Evolutionary conservation across 306 rosid genomes (phyloP).

Genomic region (Cercis canadensis): DNA sequence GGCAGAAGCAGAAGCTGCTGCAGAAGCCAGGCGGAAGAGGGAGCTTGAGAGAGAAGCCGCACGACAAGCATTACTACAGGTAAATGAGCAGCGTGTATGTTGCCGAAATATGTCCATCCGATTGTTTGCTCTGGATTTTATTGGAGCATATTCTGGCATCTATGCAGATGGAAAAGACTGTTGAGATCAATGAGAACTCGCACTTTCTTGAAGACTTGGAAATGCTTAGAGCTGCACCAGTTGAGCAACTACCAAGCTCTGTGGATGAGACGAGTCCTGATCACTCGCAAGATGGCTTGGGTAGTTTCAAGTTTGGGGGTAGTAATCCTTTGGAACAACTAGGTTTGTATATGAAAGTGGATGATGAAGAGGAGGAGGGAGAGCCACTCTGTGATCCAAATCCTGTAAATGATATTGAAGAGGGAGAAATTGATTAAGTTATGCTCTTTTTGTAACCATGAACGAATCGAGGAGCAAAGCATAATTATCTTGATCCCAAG

Average conservation of each 20-base stretch:
- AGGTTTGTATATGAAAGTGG: conserved; percentile 76
- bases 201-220: conserved; percentile 79
- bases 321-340: conserved; percentile 78
- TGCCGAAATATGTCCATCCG: conserved; percentile 11
- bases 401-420: conserved; percentile 71
- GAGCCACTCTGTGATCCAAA: conserved; percentile 54
- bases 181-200: conserved; percentile 81
- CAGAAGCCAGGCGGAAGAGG: conserved; percentile 81
- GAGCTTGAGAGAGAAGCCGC: conserved; percentile 92
- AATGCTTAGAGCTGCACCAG: conserved; percentile 71
- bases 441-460: conserved; percentile 30
- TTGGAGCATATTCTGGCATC: conserved; percentile 36
- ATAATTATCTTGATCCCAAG: conserved; percentile 31
- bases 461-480: conserved; percentile 27
- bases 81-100: conserved; percentile 35
- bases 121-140: conserved; percentile 34
- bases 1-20: conserved; percentile 80
- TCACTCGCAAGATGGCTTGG: conserved; percentile 66
- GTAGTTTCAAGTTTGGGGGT: conserved; percentile 73
- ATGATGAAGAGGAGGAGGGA: conserved; percentile 81
- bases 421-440: conserved; percentile 78
- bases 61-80: conserved; percentile 79
- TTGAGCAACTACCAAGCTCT: conserved; percentile 64
- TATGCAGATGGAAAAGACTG: conserved; percentile 87
- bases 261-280: conserved; percentile 78